Conservation (phyloP, 495 filamentous ascomycete species). For the Aspergillus bertholletiae region DNA sequence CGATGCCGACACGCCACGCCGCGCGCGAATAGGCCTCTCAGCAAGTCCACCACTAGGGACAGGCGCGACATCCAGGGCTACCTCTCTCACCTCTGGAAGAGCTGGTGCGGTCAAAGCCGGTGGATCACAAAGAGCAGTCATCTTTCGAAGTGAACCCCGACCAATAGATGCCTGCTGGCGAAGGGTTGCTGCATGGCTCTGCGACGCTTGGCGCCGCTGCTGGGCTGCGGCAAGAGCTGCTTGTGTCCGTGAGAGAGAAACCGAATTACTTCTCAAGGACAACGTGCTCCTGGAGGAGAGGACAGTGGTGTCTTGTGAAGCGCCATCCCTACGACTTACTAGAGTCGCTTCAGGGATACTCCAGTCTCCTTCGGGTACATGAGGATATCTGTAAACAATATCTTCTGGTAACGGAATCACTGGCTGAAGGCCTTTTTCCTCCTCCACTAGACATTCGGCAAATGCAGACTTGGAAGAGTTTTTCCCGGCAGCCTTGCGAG, state of each 20-base stretch:
- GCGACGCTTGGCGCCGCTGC: slow-evolving; percentile 36
- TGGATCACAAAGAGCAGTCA: slow-evolving; percentile 29
- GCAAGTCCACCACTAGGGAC: slow-evolving; percentile 32
- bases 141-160: slow-evolving; percentile 25
- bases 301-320: slow-evolving; percentile 27
- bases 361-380: slow-evolving; percentile 39
- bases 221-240: slow-evolving; percentile 41
- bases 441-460: slow-evolving; percentile 70
- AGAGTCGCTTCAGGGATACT: slow-evolving; percentile 31
- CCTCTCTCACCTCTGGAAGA: slow-evolving; percentile 18
- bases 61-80: slow-evolving; percentile 6
- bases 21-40: slow-evolving; percentile 41
- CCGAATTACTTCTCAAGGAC: slow-evolving; percentile 22
- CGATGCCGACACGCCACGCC: slow-evolving; percentile 36
- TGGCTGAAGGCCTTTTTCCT: slow-evolving; percentile 65
- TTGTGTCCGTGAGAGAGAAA: slow-evolving; percentile 35
- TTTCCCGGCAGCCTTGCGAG: slow-evolving; percentile 38
- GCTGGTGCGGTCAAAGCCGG: slow-evolving; percentile 11
- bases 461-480: slow-evolving; percentile 53
- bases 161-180: slow-evolving; percentile 41
- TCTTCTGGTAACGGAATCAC: slow-evolving; percentile 64
- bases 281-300: slow-evolving; percentile 30
- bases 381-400: slow-evolving; percentile 59
- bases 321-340: slow-evolving; percentile 23
- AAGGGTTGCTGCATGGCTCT: slow-evolving; percentile 46